phyloP scores from a whole-genome alignment of 495 filamentous ascomycete species.

The Talaromyces wortmannii region DNA sequence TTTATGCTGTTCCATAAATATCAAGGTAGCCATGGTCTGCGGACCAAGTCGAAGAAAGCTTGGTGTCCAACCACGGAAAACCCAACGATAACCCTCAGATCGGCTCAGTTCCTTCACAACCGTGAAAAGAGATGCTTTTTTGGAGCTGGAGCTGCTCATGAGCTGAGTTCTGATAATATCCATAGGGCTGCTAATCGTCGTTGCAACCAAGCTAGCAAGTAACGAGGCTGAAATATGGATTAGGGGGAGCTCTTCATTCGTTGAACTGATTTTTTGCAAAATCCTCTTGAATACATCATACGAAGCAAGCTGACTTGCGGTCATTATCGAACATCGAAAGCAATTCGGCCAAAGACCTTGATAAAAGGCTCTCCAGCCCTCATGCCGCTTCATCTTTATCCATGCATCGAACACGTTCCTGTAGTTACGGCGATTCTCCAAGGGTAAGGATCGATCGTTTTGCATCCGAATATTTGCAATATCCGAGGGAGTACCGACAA shows the following conservation, averaged over 20 bases:
- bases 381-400: conserved; percentile 65
- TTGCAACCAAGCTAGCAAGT: conserved; percentile 76
- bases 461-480: conserved; percentile 93
- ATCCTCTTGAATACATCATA: conserved; percentile 81
- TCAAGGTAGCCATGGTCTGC: conserved; percentile 81
- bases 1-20: conserved; percentile 84
- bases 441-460: conserved; percentile 70
- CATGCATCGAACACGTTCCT: conserved; percentile 74
- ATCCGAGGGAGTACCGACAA: conserved; percentile 82
- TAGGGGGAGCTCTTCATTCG: conserved; percentile 52
- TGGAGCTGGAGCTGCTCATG: conserved; percentile 41
- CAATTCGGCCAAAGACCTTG: conserved; percentile 81
- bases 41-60: conserved; percentile 76
- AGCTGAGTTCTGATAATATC: conserved; percentile 88
- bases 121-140: conserved; percentile 3
- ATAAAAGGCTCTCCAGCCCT: conserved; percentile 59
- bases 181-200: conserved; percentile 82
- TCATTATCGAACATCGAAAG: conserved; percentile 78
- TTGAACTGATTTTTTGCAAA: conserved; percentile 1
- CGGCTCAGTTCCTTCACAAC: conserved; percentile 10
- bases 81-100: conserved; percentile 47
- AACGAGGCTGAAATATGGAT: conserved; percentile 76
- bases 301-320: conserved; percentile 71
- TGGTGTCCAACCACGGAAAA: conserved; percentile 87
- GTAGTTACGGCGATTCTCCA: conserved; percentile 66